Evolutionary conservation across 192 early-diverging fungal species (phyloP).

Genomic region (Entophlyctis helioformis): DNA sequence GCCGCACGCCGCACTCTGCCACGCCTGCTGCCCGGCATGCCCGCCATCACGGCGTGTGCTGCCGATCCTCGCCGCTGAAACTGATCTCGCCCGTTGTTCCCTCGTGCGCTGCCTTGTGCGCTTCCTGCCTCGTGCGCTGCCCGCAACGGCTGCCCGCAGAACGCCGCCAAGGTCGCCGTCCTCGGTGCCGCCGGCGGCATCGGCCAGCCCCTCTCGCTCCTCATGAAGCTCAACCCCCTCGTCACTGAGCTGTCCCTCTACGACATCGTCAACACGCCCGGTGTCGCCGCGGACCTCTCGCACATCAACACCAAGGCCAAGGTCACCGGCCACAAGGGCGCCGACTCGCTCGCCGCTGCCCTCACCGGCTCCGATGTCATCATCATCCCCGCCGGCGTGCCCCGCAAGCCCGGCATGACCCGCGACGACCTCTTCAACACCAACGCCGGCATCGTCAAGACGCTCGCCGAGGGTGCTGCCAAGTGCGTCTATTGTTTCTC

Average conservation of each 20-base stretch:
- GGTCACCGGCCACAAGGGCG: conserved; percentile 61
- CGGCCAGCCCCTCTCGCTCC: conserved; percentile 90
- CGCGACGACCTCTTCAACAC: conserved; percentile 98
- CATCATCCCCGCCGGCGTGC: conserved; percentile 93
- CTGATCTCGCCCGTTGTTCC: neutral
- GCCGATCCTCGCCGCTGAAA: no score
- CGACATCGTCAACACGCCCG: conserved; percentile 96
- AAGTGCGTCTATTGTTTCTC: conserved; percentile 33
- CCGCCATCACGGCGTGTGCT: neutral
- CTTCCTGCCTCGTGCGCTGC: conserved; percentile 1
- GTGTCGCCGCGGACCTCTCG: conserved; percentile 89
- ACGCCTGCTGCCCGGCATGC: neutral
- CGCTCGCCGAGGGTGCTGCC: conserved; percentile 68
- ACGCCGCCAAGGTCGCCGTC: conserved; percentile 34
- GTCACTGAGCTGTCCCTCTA: conserved; percentile 83
- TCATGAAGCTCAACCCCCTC: conserved; percentile 78
- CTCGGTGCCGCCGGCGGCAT: conserved; percentile 81
- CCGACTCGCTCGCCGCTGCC: conserved; percentile 56
- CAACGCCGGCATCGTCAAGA: conserved; percentile 90
- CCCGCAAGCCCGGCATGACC: conserved; percentile 98
- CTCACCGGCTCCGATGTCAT: conserved; percentile 57
- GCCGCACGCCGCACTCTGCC: neutral
- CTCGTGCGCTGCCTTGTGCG: neutral
- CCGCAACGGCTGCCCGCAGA: no score
- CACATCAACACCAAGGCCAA: conserved; percentile 79